A percentile compares a stretch with the other conserved stretches of the same genome.
Conservation (phyloP, 495 filamentous ascomycete genomes). For the Margaritispora aquatica region DNA sequence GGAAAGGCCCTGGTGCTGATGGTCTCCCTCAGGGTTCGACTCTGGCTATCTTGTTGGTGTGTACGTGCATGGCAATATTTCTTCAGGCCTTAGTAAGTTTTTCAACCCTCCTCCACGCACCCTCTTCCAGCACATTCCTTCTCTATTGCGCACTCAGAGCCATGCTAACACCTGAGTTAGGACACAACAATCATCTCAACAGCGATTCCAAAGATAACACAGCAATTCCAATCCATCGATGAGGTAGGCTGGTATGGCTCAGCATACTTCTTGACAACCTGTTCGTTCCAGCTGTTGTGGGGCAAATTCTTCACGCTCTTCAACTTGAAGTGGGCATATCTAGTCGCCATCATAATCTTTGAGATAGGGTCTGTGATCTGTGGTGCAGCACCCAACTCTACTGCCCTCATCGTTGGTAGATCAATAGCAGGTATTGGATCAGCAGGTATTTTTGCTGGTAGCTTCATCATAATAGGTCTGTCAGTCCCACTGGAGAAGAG, state of each 20-base stretch:
- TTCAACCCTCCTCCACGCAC: no score
- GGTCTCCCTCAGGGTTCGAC: not conserved
- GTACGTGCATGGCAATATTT: conserved; percentile 1
- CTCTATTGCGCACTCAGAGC: no score
- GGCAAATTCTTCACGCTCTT: conserved; percentile 27
- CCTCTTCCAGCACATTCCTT: not conserved
- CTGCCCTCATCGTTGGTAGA: conserved; percentile 74
- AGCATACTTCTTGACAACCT: conserved; percentile 2
- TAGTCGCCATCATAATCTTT: conserved; percentile 68
- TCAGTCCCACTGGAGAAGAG: conserved; percentile 66
- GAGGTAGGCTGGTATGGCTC: conserved; percentile 48
- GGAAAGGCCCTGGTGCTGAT: not conserved
- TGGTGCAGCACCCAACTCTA: conserved; percentile 67
- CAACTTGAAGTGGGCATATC: conserved; percentile 51
- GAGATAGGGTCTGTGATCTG: conserved; percentile 79
- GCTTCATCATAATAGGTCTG: conserved; percentile 71
- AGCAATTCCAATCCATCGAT: conserved; percentile 34
- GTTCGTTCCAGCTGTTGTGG: conserved; percentile 15
- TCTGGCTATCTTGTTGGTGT: not conserved
- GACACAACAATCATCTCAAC: conserved; percentile 42
- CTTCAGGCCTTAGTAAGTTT: not conserved
- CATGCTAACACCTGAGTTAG: not conserved
- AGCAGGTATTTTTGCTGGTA: conserved; percentile 78
- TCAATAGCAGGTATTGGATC: conserved; percentile 78
- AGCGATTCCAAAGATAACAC: conserved; percentile 40